Base-by-base conservation (phyloP, 495 filamentous ascomycete species). In the Peziza echinospora region DNA sequence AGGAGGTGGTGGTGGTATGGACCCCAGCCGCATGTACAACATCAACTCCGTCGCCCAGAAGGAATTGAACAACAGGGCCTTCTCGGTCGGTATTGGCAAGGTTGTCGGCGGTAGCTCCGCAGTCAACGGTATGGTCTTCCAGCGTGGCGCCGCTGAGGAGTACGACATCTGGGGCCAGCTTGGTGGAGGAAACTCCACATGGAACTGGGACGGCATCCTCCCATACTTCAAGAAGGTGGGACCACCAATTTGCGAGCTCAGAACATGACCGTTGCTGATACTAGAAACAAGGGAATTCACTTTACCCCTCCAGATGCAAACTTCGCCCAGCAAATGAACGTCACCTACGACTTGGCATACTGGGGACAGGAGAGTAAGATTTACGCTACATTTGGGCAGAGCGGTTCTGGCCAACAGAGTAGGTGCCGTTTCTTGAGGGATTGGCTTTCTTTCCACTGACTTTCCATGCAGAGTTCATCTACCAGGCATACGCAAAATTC, bases 151-250 rank as follows among this genome's bases (percentile, higher is more conserved):
- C 0, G 51, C 61, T 0, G 63, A 64, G 41, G 67, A 69, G 45
- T 68, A 67, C 43, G 62, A 70, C 41, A 58, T 61, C 24, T 70
- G 67, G 67, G 65, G 64, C 2, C 48, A 47, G 9, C 63, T 69
- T 53, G 65, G 65, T 43, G 43, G 58, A 34, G 55, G 53, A 5
- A 44, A 47, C 5, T 60, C 61, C 0, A 49, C 26, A 8, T 71
- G 67, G 68, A 62, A 51, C 24, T 71, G 67, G 66, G 44, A 62
- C 21, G 62, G 62, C 19, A 28, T 70, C 24, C 48, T 70, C 19
- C 67, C 67, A 0, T 71, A 70, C 51, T 65, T 70, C 45, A 65
- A 62, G 45, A 60, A 61, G 45, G 19, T 34, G 21, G n/a, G n/a
- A n/a, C n/a, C n/a, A n/a, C n/a, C n/a, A n/a, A n/a, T 39, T 22